Base-by-base conservation (phyloP, 2,329 filamentous ascomycete species). In the Grosmannia huntii region DNA sequence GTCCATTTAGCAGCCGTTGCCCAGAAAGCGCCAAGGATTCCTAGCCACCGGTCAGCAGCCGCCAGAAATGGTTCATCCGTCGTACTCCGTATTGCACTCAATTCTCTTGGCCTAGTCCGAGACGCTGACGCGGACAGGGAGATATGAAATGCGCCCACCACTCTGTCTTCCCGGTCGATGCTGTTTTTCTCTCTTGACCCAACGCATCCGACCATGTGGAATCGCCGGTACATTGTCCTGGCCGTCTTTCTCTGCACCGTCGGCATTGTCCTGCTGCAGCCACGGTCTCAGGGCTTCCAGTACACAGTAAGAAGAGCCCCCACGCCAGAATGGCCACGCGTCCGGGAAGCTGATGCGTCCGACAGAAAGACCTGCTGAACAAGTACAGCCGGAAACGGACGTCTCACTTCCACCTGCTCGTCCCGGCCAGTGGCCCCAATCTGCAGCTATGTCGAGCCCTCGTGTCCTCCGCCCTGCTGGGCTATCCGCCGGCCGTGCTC, bases 401-500 rank as follows among this genome's bases (percentile, higher is more conserved):
- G 19, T 52, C 56, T 11, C 25, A 21, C 16, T 52, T 58, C 10
- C 57, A 58, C 33, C 28, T 58, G 4, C 44, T 58, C 2, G 28
- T 57, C 7, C 56, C 56, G 16, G 56, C 56, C 3, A 58, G 52
- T 28, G 10, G 41, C 2, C 52, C 57, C 1, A n/a, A 58, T 16
- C 6, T 55, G 4, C 51, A 58, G 23, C 44, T 58, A 44, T 58
- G 57, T 16, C 52, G 57, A 23, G 21, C 44, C 9, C 27, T 58
- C 21, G 14, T 58, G 9, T 58, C 57, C 9, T 36, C 51, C 0
- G 51, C 53, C n/a, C 10, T 44, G 4, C 44, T 58, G 31, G 57
- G 57, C 46, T 58, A 58, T 16, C 57, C 57, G 57, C 51, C 57
- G 1, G 41, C 44, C 5, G 44, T 50, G 21, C 31, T 58, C 11